A percentile compares a stretch with the other conserved stretches of the same genome.
Evolutionary conservation across 1,139 yeast genomes (phyloP).

Genomic region (Suhomyces wounanorum): DNA sequence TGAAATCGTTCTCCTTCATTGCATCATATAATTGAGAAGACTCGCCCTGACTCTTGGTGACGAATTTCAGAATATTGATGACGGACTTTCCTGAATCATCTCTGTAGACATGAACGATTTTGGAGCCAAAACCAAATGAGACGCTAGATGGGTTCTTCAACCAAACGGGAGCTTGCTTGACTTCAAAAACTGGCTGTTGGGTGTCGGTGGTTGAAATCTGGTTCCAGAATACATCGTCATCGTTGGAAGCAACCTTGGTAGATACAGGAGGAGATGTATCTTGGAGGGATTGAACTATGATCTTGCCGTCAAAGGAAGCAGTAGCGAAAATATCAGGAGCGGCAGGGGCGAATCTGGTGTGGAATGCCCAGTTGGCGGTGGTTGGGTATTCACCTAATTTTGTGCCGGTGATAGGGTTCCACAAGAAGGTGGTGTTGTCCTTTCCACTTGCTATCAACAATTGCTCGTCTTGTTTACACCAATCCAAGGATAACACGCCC

Average conservation of each 20-base stretch:
- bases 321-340: constrained; percentile 92
- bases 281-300: constrained; percentile 82
- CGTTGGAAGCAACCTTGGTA: constrained; percentile 49
- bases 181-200: constrained; percentile 67
- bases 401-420: constrained; percentile 81
- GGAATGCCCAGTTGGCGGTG: constrained; percentile 92
- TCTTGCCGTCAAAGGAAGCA: constrained; percentile 89
- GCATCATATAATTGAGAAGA: constrained; percentile 58
- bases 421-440: constrained; percentile 81
- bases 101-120: constrained; percentile 61
- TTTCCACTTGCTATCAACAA: constrained; percentile 86
- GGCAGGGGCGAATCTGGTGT: constrained; percentile 80
- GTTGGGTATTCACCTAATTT: constrained; percentile 87
- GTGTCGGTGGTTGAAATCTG: constrained; percentile 71
- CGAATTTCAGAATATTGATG: constrained; percentile 54
- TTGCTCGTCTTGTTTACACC: constrained; percentile 85
- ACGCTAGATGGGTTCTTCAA: constrained; percentile 74
- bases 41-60: constrained; percentile 41
- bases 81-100: constrained; percentile 43
- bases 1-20: constrained; percentile 55
- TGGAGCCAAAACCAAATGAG: constrained; percentile 93
- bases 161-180: constrained; percentile 89
- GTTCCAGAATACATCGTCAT: constrained; percentile 80
- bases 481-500: constrained; percentile 87
- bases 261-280: constrained; percentile 61